phyloP scores from a whole-genome alignment of 768 basidiomycete species.

The Dictyophora rubrovolvata region DNA sequence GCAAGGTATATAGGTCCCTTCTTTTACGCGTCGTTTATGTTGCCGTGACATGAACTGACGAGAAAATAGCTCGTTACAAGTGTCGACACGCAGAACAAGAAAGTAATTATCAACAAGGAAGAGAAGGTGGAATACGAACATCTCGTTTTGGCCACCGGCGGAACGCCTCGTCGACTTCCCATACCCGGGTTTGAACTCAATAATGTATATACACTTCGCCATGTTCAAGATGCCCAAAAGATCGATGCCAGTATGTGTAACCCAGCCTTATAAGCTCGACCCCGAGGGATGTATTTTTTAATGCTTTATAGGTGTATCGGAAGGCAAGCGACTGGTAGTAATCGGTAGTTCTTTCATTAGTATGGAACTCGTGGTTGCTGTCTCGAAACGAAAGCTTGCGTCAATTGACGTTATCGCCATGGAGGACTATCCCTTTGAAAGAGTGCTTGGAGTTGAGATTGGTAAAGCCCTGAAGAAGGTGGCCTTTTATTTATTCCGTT shows the following conservation, averaged over 20 bases:
- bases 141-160: constrained; percentile 73
- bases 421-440: constrained; percentile 72
- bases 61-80: constrained; percentile 52
- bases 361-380: constrained; percentile 81
- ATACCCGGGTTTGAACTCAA: constrained; percentile 63
- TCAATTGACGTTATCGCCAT: constrained; percentile 79
- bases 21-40: background rate
- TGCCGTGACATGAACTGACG: background rate
- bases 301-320: constrained; percentile 40
- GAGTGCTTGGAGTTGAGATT: constrained; percentile 70
- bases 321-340: constrained; percentile 68
- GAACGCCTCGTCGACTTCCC: constrained; percentile 62
- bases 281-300: constrained; percentile 1
- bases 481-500: background rate
- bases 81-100: constrained; percentile 52
- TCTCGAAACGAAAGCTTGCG: constrained; percentile 63
- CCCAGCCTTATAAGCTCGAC: constrained; percentile 2
- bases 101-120: constrained; percentile 48
- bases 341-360: constrained; percentile 88
- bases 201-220: constrained; percentile 70
- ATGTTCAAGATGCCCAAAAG: constrained; percentile 58
- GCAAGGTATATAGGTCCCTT: constrained; percentile 29
- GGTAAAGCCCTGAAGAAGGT: constrained; percentile 74
- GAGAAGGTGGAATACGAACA: constrained; percentile 59
- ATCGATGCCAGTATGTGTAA: constrained; percentile 50